Evolutionary conservation across 2,329 filamentous ascomycete genomes (phyloP).

Genomic region (Microdochium bolleyi): DNA sequence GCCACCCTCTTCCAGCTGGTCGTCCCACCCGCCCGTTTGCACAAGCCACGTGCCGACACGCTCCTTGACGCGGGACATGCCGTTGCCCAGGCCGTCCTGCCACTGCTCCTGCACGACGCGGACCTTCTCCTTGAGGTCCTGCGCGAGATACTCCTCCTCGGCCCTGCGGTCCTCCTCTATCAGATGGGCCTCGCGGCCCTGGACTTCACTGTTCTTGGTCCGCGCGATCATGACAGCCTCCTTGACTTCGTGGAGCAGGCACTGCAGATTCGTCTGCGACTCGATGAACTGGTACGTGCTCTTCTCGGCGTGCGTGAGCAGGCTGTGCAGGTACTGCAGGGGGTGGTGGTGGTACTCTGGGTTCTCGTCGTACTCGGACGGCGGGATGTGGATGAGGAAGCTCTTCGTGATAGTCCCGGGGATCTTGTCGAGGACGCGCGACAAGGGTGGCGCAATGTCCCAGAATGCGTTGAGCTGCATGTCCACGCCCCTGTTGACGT

Average conservation of each 20-base stretch:
- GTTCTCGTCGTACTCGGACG: constrained; percentile 76
- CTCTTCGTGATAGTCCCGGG: constrained; percentile 43
- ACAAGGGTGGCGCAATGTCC: constrained; percentile 86
- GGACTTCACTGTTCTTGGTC: constrained; percentile 60
- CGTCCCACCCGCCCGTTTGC: constrained; percentile 81
- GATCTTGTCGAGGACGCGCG: constrained; percentile 71
- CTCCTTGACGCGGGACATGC: constrained; percentile 65
- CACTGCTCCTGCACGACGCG: constrained; percentile 86
- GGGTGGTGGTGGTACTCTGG: constrained; percentile 74
- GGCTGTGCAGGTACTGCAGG: constrained; percentile 80
- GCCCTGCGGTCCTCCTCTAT: constrained; percentile 51
- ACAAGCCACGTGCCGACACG: constrained; percentile 67
- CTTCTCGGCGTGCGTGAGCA: constrained; percentile 83
- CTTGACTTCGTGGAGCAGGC: constrained; percentile 83
- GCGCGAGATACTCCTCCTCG: constrained; percentile 66
- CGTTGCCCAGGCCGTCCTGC: constrained; percentile 75
- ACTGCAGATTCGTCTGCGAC: constrained; percentile 83
- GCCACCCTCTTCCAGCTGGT: constrained; percentile 54
- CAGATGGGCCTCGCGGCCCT: constrained; percentile 38
- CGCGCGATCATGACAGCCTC: constrained; percentile 57
- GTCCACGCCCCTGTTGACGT: constrained; percentile 82
- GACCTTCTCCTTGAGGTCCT: constrained; percentile 90
- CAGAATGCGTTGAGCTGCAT: constrained; percentile 91
- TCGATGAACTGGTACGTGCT: constrained; percentile 97
- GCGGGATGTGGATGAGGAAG: constrained; percentile 72